Conservation (phyloP, 805 yeast genomes). For the Candida schatavii region DNA sequence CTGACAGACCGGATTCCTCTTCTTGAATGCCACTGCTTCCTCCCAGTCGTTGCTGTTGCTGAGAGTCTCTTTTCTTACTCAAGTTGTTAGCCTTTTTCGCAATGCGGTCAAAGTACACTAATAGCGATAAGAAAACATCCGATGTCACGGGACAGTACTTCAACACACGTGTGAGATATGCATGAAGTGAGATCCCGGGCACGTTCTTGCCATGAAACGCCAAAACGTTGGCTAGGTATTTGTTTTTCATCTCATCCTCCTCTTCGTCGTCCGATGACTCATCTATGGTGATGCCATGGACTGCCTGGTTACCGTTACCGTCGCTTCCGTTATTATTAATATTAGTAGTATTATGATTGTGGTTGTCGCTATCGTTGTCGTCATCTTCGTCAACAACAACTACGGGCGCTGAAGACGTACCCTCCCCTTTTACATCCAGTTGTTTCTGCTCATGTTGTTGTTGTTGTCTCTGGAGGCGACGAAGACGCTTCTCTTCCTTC, state of each 20-base stretch:
- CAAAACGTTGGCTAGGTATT: slow-evolving; percentile 64
- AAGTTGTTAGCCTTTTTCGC: slow-evolving; percentile 74
- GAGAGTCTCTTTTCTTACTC: slow-evolving; percentile 16
- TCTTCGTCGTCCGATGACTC: slow-evolving; percentile 19
- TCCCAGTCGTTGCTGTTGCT: not conserved
- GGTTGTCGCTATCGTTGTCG: not conserved
- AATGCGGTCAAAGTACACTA: slow-evolving; percentile 92
- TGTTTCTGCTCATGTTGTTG: not conserved
- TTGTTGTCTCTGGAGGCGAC: slow-evolving; percentile 2
- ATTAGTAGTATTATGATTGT: too few species aligned
- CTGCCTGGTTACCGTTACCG: slow-evolving; percentile 10
- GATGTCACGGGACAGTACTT: slow-evolving; percentile 98
- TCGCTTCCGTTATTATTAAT: too few species aligned
- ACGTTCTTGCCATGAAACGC: slow-evolving; percentile 95
- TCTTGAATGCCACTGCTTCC: slow-evolving; percentile 12
- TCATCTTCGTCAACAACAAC: too few species aligned
- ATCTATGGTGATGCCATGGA: slow-evolving; percentile 4
- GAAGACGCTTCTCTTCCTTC: slow-evolving; percentile 6
- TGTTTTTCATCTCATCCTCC: slow-evolving; percentile 44
- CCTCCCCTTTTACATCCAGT: slow-evolving; percentile 7
- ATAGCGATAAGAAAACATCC: slow-evolving; percentile 84
- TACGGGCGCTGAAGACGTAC: not conserved
- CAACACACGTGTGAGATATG: slow-evolving; percentile 83
- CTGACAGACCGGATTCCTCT: slow-evolving; percentile 18
- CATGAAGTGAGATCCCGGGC: slow-evolving; percentile 91